Evolutionary conservation across 306 rosid genomes (phyloP).

Genomic region (Cicer pinnatifidum): DNA sequence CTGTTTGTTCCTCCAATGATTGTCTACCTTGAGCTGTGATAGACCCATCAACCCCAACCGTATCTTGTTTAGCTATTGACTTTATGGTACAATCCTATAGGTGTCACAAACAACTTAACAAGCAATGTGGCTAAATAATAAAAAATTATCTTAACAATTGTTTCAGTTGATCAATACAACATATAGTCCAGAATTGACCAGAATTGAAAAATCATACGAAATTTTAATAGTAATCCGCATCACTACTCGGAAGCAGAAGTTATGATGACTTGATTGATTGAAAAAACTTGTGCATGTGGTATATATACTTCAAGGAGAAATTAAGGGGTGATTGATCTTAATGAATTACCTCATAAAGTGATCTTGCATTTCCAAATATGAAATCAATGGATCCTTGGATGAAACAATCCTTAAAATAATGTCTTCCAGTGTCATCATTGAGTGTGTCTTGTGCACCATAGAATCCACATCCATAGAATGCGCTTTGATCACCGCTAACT

Average conservation of each 20-base stretch:
- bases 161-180: no score
- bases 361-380: constrained; percentile 80
- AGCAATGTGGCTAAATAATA: no score
- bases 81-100: constrained; percentile 62
- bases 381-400: constrained; percentile 90
- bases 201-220: no score
- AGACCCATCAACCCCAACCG: constrained; percentile 59
- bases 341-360: constrained; percentile 69
- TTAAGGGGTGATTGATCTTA: not conserved
- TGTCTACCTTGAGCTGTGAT: constrained; percentile 78
- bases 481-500: constrained; percentile 66
- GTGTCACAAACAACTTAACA: not conserved
- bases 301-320: not conserved
- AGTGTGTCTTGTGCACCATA: constrained; percentile 90
- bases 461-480: constrained; percentile 85
- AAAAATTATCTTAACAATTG: no score
- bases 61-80: constrained; percentile 58
- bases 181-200: no score
- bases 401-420: constrained; percentile 74
- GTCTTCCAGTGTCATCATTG: constrained; percentile 75
- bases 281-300: no score
- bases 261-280: no score
- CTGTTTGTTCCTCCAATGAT: constrained; percentile 55
- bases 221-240: no score
- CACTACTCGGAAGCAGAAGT: no score